phyloP scores from a whole-genome alignment of 192 early-diverging fungal genomes.

The Linnemannia schmuckeri region DNA sequence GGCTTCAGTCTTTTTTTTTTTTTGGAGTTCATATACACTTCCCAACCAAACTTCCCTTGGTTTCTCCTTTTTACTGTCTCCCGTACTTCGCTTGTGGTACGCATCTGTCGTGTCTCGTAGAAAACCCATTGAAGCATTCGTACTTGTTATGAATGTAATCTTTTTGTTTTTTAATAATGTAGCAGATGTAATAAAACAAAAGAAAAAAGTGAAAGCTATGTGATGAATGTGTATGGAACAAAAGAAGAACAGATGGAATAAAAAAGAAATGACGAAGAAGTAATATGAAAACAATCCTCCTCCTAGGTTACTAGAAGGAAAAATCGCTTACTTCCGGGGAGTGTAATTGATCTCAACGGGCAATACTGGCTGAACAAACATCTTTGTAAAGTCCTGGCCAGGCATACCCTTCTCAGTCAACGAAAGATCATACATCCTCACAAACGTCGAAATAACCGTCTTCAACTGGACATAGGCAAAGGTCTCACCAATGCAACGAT shows the following conservation, averaged over 20 bases:
- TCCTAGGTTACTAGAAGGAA: not conserved
- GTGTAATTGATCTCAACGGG: slow-evolving; percentile 63
- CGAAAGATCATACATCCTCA: slow-evolving; percentile 83
- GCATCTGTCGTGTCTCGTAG: not conserved
- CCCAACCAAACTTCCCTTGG: not conserved
- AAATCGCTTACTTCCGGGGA: slow-evolving; percentile 30
- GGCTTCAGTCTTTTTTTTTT: not conserved
- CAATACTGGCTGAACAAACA: slow-evolving; percentile 90
- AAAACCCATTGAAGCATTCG: not conserved
- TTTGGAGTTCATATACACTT: not conserved
- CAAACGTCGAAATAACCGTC: slow-evolving; percentile 86
- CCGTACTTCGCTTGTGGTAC: not conserved
- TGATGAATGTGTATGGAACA: slow-evolving; percentile 1
- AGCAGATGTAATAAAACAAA: slow-evolving; percentile 3
- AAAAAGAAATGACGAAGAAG: not conserved
- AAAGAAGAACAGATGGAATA: not conserved
- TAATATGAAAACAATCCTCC: not conserved
- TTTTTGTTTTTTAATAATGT: slow-evolving; percentile 7
- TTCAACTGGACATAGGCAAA: slow-evolving; percentile 98
- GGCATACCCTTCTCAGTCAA: slow-evolving; percentile 84
- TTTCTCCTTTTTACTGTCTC: not conserved
- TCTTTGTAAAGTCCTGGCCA: slow-evolving; percentile 86
- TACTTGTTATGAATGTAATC: not conserved
- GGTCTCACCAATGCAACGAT: slow-evolving; percentile 98
- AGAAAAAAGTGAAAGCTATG: not conserved